phyloP scores from a whole-genome alignment of 306 rosid genomes.

The Pterocarpus santalinus region DNA sequence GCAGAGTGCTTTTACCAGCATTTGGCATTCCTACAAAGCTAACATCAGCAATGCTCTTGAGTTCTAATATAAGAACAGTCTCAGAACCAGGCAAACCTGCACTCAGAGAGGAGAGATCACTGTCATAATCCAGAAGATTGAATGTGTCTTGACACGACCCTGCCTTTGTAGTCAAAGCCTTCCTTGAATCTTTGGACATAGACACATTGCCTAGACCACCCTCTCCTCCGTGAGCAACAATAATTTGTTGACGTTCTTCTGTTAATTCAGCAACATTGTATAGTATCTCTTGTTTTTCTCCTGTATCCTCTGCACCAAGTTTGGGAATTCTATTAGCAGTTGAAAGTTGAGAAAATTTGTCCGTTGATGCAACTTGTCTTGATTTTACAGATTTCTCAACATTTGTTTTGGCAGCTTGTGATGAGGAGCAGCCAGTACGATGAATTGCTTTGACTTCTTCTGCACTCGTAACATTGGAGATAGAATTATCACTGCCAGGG shows the following conservation, averaged over 20 bases:
- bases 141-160: slow-evolving; percentile 39
- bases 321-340: slow-evolving; percentile 35
- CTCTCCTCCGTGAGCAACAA: slow-evolving; percentile 80
- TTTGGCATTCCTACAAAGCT: slow-evolving; percentile 97
- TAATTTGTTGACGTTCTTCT: slow-evolving; percentile 72
- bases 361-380: slow-evolving; percentile 43
- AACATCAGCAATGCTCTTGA: slow-evolving; percentile 94
- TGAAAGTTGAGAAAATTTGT: slow-evolving; percentile 50
- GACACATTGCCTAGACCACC: slow-evolving; percentile 80
- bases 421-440: slow-evolving; percentile 40
- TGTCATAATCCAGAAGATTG: slow-evolving; percentile 48
- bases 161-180: slow-evolving; percentile 40
- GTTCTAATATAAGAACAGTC: slow-evolving; percentile 77
- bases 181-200: slow-evolving; percentile 57
- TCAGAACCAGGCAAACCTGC: slow-evolving; percentile 76
- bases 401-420: slow-evolving; percentile 41
- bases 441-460: slow-evolving; percentile 38
- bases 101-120: slow-evolving; percentile 52
- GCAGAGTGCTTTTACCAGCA: slow-evolving; percentile 96
- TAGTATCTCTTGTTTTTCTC: slow-evolving; percentile 58
- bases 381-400: slow-evolving; percentile 40
- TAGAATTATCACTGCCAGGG: slow-evolving; percentile 33
- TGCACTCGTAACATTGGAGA: slow-evolving; percentile 39
- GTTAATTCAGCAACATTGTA: slow-evolving; percentile 82
- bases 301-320: slow-evolving; percentile 45